These are phyloP conservation scores for Sporisorium graminicola DNA, from an alignment of 1,284 basidiomycete genomes.

Conservation along the genomic window DNA sequence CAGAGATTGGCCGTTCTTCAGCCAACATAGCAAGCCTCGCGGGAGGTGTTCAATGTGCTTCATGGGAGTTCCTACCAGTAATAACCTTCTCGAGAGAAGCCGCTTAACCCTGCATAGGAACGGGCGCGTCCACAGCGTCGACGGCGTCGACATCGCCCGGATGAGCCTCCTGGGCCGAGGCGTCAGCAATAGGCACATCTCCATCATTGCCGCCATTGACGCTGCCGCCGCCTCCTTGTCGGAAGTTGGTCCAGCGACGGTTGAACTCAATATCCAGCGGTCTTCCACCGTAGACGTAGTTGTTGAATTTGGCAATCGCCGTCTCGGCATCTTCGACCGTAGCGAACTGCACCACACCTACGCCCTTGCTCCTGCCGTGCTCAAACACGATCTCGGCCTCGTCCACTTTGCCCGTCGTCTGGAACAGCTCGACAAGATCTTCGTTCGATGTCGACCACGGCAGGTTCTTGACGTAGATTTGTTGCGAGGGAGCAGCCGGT, in stretches of 20 bases:
- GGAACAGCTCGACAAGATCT: constrained; percentile 96
- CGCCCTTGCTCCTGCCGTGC: constrained; percentile 88
- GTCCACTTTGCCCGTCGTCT: constrained; percentile 94
- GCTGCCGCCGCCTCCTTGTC: constrained; percentile 11
- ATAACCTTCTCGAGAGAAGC: too few species aligned
- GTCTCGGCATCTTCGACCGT: constrained; percentile 89
- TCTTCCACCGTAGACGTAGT: constrained; percentile 63
- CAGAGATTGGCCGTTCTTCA: too few species aligned
- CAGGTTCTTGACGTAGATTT: constrained; percentile 96
- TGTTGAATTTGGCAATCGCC: constrained; percentile 75
- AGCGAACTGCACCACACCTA: constrained; percentile 94
- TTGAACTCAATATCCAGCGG: constrained; percentile 62
- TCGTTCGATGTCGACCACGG: constrained; percentile 99
- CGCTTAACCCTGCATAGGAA: constrained; percentile 31
- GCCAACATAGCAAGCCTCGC: background rate
- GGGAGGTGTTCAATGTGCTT: background rate
- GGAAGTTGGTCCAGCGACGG: constrained; percentile 56
- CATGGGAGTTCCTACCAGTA: too few species aligned
- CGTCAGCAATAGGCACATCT: constrained; percentile 23
- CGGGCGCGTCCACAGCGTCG: constrained; percentile 11
- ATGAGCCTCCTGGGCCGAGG: constrained; percentile 5
- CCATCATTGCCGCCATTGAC: constrained; percentile 24
- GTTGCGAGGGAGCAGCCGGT: constrained; percentile 84
- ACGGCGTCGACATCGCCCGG: background rate
- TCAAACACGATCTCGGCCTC: constrained; percentile 94